Conservation (phyloP, 352 stramenopile genomes). For the Globisporangium abappressorium region DNA sequence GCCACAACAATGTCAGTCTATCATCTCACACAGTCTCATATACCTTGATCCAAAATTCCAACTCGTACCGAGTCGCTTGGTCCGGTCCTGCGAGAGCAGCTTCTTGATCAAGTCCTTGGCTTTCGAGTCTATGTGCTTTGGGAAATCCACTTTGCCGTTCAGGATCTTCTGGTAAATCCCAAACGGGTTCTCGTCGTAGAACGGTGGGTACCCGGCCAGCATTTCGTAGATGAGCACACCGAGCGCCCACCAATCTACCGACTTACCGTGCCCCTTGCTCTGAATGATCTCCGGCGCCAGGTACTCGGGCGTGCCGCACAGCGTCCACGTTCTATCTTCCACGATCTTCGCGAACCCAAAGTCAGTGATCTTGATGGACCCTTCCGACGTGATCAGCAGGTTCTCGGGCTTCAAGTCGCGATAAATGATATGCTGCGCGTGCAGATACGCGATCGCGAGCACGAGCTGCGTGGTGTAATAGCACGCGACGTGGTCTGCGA, state of each 20-base stretch:
- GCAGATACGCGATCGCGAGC: slow-evolving; percentile 85
- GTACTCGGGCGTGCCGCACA: slow-evolving; percentile 93
- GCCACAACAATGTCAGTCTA: not conserved
- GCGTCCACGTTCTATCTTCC: slow-evolving; percentile 87
- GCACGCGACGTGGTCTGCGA: slow-evolving; percentile 80
- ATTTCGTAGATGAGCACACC: slow-evolving; percentile 92
- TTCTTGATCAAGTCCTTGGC: slow-evolving; percentile 92
- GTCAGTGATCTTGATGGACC: slow-evolving; percentile 92
- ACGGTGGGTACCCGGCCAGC: slow-evolving; percentile 87
- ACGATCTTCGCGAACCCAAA: slow-evolving; percentile 94
- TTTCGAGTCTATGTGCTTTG: slow-evolving; percentile 87
- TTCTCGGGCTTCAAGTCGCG: slow-evolving; percentile 93
- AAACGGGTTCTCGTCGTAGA: slow-evolving; percentile 93
- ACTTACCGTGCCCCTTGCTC: slow-evolving; percentile 88
- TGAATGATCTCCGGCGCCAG: slow-evolving; percentile 92
- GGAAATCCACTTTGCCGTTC: slow-evolving; percentile 88
- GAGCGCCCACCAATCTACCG: slow-evolving; percentile 91
- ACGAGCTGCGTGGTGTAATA: slow-evolving; percentile 90
- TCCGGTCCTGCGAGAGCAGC: slow-evolving; percentile 86
- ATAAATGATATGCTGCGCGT: slow-evolving; percentile 92
- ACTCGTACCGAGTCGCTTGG: slow-evolving; percentile 76
- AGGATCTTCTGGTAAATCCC: slow-evolving; percentile 95
- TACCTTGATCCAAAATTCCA: not conserved
- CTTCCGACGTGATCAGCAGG: slow-evolving; percentile 86
- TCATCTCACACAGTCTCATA: not conserved